These are phyloP conservation scores for Populus trichocarpa DNA, from an alignment of 441 rosid species.

Conservation along the genomic window DNA sequence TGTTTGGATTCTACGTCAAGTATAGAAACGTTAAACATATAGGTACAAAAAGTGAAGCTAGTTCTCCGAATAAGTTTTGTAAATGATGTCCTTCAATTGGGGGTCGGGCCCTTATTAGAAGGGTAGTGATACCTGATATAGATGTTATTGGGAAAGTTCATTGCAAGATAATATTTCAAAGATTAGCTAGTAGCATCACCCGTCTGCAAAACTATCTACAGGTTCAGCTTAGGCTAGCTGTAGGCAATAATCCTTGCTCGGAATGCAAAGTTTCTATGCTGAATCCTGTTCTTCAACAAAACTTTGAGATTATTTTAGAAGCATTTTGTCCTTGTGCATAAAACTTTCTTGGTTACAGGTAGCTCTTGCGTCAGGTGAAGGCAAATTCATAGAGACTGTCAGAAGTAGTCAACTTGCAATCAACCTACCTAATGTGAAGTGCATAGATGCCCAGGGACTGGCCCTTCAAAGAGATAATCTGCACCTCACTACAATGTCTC, in stretches of 20 bases:
- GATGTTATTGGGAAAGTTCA: too few relatives aligned
- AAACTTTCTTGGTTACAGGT: conserved; percentile 38
- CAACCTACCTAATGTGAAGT: conserved; percentile 23
- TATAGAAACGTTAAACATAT: not conserved
- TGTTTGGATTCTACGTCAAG: not conserved
- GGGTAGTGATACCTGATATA: too few relatives aligned
- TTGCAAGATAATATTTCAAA: too few relatives aligned
- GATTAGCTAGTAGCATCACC: too few relatives aligned
- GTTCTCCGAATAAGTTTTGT: not conserved
- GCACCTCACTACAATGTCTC: conserved; percentile 37
- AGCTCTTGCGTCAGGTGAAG: conserved; percentile 73
- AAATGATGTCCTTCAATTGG: not conserved
- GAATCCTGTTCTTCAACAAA: not conserved
- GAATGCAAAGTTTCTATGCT: too few relatives aligned
- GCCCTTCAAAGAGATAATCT: conserved; percentile 26
- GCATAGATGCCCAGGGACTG: conserved; percentile 38
- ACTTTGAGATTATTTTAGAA: not conserved
- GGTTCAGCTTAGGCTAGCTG: not conserved
- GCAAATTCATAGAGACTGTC: conserved; percentile 47
- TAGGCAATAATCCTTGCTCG: too few relatives aligned
- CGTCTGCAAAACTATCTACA: not conserved
- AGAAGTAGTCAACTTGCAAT: conserved; percentile 62
- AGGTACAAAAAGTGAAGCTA: not conserved
- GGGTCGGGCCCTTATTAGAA: too few relatives aligned
- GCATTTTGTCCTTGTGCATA: not conserved